Base-by-base conservation (phyloP, 2,329 filamentous ascomycete species). In the Nemania sp. region DNA sequence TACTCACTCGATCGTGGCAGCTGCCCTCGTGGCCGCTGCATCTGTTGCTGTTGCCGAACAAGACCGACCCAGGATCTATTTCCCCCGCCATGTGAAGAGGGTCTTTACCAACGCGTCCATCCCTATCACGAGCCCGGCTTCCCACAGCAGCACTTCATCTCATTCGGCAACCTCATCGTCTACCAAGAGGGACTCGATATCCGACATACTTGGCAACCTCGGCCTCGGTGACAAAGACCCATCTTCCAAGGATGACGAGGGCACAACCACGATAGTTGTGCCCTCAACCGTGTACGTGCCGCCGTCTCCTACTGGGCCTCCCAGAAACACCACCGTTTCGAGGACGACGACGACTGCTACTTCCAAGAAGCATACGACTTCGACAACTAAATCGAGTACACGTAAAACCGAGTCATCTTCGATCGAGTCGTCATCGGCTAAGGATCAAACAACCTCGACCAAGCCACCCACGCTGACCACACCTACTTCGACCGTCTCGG, bases 51-150 rank as follows among this genome's bases (percentile, higher is more conserved):
- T 59, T 60, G 76, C 77, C 47, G 71, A 76, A 50, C 51, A 71
- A 37, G 71, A 76, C 37, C 69, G 74, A 67, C 77, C 77, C 5
- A 76, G 69, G 69, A 78, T 78, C 63, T 80, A 80, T 69, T 80
- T 77, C 59, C 77, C 78, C 2, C 70, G 76, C 48, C 73, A 78
- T 20, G 73, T 80, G 35, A 80, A 79, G 67, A 74, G 78, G 55
- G 72, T 74, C 56, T 70, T 75, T 46, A 72, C 69, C 11, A 74
- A 75, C 51, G 70, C 68, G 47, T 75, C 74, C 29, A 71, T 65
- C n/a, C 54, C 54, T 5, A 20, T 71, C 59, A 70, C 71, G 49
- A 71, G 69, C 54, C 62, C 67, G 21, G 65, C 67, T 17, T 67
- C 67, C 43, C 57, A 65, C 51, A 64, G 65, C 17, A 61, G 64